Evolutionary conservation across 768 basidiomycete genomes (phyloP).

Genomic region (Phaeotremella skinneri): DNA sequence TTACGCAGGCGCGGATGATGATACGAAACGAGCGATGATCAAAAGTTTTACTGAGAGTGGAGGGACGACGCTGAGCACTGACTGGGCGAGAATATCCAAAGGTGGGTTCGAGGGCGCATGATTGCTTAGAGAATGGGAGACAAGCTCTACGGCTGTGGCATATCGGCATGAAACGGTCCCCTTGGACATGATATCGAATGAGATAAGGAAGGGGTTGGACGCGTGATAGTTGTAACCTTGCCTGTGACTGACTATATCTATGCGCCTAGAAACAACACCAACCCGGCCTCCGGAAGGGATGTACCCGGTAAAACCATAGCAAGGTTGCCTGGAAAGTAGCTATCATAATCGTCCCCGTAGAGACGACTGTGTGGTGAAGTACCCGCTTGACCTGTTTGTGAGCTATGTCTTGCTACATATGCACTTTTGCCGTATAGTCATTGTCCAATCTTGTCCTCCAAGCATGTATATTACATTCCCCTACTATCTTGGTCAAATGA

Average conservation of each 20-base stretch:
- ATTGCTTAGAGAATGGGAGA: neutral
- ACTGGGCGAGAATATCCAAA: constrained; percentile 86
- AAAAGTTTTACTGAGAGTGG: constrained; percentile 95
- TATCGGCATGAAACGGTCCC: neutral
- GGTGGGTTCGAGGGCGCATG: constrained; percentile 55
- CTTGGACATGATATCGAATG: neutral
- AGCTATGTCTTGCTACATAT: no score
- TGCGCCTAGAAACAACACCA: constrained; percentile 49
- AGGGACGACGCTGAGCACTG: constrained; percentile 91
- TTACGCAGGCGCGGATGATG: constrained; percentile 83
- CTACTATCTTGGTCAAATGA: no score
- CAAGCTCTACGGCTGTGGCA: neutral
- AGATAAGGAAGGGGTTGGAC: neutral
- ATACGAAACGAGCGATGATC: constrained; percentile 92
- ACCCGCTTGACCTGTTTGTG: no score
- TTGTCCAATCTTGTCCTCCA: no score
- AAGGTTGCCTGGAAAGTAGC: neutral
- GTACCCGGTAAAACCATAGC: neutral
- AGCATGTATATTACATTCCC: no score
- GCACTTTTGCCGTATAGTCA: no score
- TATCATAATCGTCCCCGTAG: no score
- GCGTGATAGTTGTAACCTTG: no score
- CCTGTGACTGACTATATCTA: no score
- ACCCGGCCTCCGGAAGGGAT: constrained; percentile 80
- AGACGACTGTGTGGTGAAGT: no score